Percentiles rank a stretch among this genome's conserved stretches.
These are phyloP conservation scores for Mycena leptocephala DNA, from an alignment of 768 basidiomycete genomes.

Conservation along the genomic window DNA sequence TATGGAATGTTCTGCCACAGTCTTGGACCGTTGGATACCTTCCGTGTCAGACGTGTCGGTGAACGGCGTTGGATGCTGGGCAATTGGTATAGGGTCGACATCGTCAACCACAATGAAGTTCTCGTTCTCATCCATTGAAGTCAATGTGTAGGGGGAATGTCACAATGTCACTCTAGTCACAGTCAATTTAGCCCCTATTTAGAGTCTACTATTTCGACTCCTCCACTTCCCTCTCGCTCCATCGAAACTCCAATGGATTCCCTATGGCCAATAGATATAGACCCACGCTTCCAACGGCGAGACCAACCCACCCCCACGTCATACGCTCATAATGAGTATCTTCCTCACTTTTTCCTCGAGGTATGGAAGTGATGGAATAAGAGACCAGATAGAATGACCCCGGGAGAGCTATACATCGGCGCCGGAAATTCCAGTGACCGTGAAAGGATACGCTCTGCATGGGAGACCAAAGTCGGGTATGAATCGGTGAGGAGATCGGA, in stretches of 20 bases:
- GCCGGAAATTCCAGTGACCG: conserved; percentile 41
- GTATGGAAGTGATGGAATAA: conserved; percentile 53
- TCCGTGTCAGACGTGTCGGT: conserved; percentile 16
- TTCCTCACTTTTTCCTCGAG: conserved; percentile 51
- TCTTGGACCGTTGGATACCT: conserved; percentile 4
- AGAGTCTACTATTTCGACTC: background rate
- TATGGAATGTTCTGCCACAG: conserved; percentile 27
- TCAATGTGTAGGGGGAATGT: conserved; percentile 23
- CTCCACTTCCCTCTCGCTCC: background rate
- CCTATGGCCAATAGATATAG: conserved; percentile 42
- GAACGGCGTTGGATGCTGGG: background rate
- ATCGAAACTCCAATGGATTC: background rate
- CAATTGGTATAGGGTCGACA: conserved; percentile 22
- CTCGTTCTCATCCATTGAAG: conserved; percentile 35
- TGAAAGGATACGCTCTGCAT: conserved; percentile 69
- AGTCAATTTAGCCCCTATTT: background rate
- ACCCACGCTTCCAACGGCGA: conserved; percentile 60
- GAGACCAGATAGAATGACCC: conserved; percentile 54
- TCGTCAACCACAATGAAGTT: conserved; percentile 42
- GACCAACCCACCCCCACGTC: conserved; percentile 69
- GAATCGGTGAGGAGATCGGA: conserved; percentile 68
- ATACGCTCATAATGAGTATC: conserved; percentile 65
- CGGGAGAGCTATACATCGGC: conserved; percentile 29
- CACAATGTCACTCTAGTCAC: background rate
- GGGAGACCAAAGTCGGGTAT: conserved; percentile 72